A percentile compares a stretch with the other conserved stretches of the same genome.
These are phyloP conservation scores for Allium cepa DNA, from an alignment of 106 monocot genomes.

Conservation along the genomic window DNA sequence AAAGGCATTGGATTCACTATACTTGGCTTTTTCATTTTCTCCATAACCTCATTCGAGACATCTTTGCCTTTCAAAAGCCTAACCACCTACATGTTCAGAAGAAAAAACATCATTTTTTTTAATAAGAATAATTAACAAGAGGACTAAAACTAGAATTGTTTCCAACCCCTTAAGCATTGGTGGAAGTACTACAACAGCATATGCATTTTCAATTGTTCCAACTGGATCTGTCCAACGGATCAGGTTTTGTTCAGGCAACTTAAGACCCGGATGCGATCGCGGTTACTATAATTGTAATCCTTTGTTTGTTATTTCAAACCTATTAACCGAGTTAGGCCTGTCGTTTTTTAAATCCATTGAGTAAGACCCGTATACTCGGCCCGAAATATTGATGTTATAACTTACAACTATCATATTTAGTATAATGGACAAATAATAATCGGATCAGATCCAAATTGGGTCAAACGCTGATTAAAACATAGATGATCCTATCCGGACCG, in stretches of 20 bases:
- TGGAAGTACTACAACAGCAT: conserved; percentile 66
- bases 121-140: background rate
- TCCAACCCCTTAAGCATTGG: conserved; percentile 41
- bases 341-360: too few species aligned
- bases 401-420: too few species aligned
- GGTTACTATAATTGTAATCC: too few species aligned
- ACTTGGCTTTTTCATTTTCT: conserved; percentile 13
- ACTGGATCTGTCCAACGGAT: conserved; percentile 22
- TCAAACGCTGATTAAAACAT: too few species aligned
- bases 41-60: conserved; percentile 12
- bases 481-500: too few species aligned
- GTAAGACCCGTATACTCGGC: too few species aligned
- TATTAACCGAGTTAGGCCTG: too few species aligned
- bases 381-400: too few species aligned
- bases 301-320: too few species aligned
- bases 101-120: background rate
- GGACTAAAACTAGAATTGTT: background rate
- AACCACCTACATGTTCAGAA: conserved; percentile 28
- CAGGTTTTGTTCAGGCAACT: conserved; percentile 44
- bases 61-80: conserved; percentile 31
- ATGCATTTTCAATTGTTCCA: conserved; percentile 28
- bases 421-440: too few species aligned
- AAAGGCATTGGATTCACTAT: conserved; percentile 4
- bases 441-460: too few species aligned
- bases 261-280: conserved; percentile 70